These are phyloP conservation scores for Wickerhamiella cacticola DNA, from an alignment of 805 yeast genomes.

Conservation along the genomic window DNA sequence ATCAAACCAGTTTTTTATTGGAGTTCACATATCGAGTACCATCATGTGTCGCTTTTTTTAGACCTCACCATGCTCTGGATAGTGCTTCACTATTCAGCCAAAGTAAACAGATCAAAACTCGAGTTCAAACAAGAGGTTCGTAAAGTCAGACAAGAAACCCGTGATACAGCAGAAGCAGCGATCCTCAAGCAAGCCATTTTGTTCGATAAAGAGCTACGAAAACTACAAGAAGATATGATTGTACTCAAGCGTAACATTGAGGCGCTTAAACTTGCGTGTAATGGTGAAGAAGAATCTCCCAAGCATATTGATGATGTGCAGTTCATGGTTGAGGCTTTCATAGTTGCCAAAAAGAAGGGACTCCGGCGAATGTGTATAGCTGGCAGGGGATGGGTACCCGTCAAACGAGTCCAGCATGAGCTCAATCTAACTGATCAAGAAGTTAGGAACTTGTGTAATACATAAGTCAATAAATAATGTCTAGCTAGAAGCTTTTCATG, in stretches of 20 bases:
- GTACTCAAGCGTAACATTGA: not conserved
- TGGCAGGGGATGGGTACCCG: conserved; percentile 10
- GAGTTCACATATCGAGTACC: not conserved
- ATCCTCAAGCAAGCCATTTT: conserved; percentile 10
- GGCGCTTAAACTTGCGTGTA: not conserved
- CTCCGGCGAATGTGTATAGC: conserved; percentile 9
- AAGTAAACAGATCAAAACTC: conserved; percentile 6
- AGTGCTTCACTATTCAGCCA: conserved; percentile 6
- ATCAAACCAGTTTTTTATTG: not conserved
- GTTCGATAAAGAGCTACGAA: conserved; percentile 7
- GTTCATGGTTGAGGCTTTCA: not conserved
- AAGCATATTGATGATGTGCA: not conserved
- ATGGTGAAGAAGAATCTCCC: not conserved
- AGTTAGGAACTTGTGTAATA: not conserved
- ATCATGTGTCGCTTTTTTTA: not conserved
- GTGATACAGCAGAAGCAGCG: not conserved
- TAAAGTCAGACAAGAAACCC: not conserved
- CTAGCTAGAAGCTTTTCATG: conserved; percentile 5
- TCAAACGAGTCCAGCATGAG: conserved; percentile 2
- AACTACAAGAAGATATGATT: not conserved
- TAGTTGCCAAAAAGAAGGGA: not conserved
- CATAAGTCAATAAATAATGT: not conserved
- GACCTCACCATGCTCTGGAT: conserved; percentile 6
- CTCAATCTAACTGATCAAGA: not conserved
- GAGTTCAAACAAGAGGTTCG: not conserved